Base-by-base conservation (phyloP, 495 filamentous ascomycete genomes). In the Aspergillus carlsbadensis region DNA sequence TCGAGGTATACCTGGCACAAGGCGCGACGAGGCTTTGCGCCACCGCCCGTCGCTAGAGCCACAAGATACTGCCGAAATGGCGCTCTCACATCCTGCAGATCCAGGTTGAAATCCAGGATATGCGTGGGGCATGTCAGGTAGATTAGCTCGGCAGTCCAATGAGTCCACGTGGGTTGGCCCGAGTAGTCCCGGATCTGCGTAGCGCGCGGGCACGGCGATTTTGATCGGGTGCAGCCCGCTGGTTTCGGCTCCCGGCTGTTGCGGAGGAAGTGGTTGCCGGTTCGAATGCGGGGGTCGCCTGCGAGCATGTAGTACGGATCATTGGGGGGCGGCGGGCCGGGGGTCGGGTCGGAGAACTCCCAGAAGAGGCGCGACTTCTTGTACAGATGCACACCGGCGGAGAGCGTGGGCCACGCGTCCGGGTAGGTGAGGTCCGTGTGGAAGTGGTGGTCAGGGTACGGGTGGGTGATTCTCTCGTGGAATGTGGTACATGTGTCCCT, bases 101-200 rank as follows among this genome's bases (percentile, higher is more conserved):
- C n/a, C n/a, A n/a, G n/a, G n/a, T n/a, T n/a, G n/a, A n/a, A n/a
- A n/a, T n/a, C n/a, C n/a, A n/a, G n/a, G n/a, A n/a, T n/a, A n/a
- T n/a, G n/a, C n/a, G n/a, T n/a, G n/a, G n/a, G n/a, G n/a, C n/a
- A n/a, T n/a, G n/a, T n/a, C n/a, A n/a, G n/a, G n/a, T n/a, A n/a
- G n/a, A n/a, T n/a, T n/a, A n/a, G n/a, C n/a, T n/a, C n/a, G n/a
- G n/a, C n/a, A n/a, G n/a, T n/a, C n/a, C n/a, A n/a, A n/a, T n/a
- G 46, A 52, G 33, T 59, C 62, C 41, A 11, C 41, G 41, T 5
- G 36, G n/a, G 5, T 7, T 35, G 15, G 36, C n/a, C n/a, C n/a
- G 1, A 50, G 31, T 13, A 34, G 10, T 17, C 34, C 36, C 3
- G 46, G 34, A 10, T 52, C 48, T 2, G 24, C 14, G 29, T 52